Evolutionary conservation across 345 rosid genomes (phyloP).

Genomic region (Populus simonii): DNA sequence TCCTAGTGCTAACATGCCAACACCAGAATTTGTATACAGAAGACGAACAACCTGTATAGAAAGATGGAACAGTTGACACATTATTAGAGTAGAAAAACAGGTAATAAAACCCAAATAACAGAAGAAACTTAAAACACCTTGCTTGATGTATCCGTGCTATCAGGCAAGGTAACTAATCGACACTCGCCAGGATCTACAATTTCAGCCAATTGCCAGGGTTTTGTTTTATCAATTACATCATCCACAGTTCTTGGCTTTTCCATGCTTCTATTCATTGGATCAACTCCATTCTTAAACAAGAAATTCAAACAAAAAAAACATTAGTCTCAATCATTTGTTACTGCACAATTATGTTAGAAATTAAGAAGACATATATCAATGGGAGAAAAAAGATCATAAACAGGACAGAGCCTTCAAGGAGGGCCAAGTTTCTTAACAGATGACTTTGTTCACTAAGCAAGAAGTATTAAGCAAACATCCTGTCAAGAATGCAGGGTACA

Average conservation of each 20-base stretch:
- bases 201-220: constrained; percentile 78
- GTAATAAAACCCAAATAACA: neutral
- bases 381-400: constrained; percentile 5
- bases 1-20: constrained; percentile 80
- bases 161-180: constrained; percentile 67
- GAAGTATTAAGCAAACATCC: neutral
- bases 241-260: constrained; percentile 76
- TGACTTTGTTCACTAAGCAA: constrained; percentile 1
- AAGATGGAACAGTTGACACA: constrained; percentile 11
- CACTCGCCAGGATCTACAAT: constrained; percentile 66
- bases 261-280: constrained; percentile 63
- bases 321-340: neutral
- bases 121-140: constrained; percentile 49
- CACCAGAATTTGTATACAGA: constrained; percentile 78
- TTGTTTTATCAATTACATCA: constrained; percentile 65
- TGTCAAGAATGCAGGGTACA: neutral
- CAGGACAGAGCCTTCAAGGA: neutral
- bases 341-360: neutral
- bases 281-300: constrained; percentile 73
- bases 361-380: neutral
- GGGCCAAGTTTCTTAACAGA: neutral
- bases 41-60: constrained; percentile 71
- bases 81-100: neutral
- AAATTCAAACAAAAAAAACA: constrained; percentile 1
- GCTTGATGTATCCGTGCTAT: constrained; percentile 68